Percentiles rank a stretch among this genome's conserved stretches.
Conservation (phyloP, 192 early-diverging fungal genomes). For the Coemansia sp. region DNA sequence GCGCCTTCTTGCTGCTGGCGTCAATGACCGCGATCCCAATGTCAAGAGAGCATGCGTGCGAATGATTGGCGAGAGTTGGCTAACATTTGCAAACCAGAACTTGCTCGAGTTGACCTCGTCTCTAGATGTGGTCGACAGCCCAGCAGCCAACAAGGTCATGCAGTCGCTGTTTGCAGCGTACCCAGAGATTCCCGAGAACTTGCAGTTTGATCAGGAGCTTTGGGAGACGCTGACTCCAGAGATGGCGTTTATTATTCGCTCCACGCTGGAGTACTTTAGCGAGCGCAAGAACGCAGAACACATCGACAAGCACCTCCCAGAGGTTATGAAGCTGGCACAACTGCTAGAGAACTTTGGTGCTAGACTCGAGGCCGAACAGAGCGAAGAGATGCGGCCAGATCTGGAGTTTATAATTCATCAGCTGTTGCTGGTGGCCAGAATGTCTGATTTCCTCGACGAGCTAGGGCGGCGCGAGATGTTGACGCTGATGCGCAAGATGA, state of each 20-base stretch:
- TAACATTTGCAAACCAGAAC: slow-evolving; percentile 71
- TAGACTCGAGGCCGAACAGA: slow-evolving; percentile 39
- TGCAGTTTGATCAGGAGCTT: slow-evolving; percentile 57
- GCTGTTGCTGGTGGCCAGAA: slow-evolving; percentile 72
- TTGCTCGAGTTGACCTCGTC: slow-evolving; percentile 71
- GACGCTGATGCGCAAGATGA: slow-evolving; percentile 73
- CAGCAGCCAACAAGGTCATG: slow-evolving; percentile 62
- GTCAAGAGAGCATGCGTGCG: slow-evolving; percentile 74
- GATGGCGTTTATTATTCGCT: slow-evolving; percentile 53
- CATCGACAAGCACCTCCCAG: slow-evolving; percentile 68
- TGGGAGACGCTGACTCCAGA: slow-evolving; percentile 59
- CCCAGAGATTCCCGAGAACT: slow-evolving; percentile 64
- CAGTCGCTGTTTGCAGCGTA: slow-evolving; percentile 63
- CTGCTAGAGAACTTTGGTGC: slow-evolving; percentile 46
- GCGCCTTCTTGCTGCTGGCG: slow-evolving; percentile 66
- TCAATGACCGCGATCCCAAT: slow-evolving; percentile 76
- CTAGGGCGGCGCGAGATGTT: slow-evolving; percentile 81
- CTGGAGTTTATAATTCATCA: slow-evolving; percentile 55
- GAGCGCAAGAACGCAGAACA: slow-evolving; percentile 58
- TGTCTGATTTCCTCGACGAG: slow-evolving; percentile 87
- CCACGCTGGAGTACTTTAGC: slow-evolving; percentile 45
- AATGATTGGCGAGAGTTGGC: slow-evolving; percentile 71
- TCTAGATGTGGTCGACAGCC: slow-evolving; percentile 70
- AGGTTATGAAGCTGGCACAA: slow-evolving; percentile 60
- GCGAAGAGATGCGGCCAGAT: slow-evolving; percentile 50